Evolutionary conservation across 2,329 filamentous ascomycete species (phyloP), one percentile per base, ranked within the genome.

Genomic region (Trichophyton mentagrophytes): DNA sequence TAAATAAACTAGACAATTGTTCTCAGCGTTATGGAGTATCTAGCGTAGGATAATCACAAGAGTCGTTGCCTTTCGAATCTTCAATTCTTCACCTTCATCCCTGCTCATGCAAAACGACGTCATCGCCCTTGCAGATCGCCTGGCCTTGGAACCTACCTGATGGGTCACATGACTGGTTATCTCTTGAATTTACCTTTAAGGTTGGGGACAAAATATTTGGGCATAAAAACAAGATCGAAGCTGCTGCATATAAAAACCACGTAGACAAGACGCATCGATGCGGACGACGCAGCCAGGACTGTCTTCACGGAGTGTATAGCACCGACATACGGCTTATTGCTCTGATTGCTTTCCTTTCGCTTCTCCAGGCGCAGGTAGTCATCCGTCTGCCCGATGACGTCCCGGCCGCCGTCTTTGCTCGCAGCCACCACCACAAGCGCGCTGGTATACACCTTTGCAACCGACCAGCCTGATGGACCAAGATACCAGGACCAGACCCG

Each of bases 401-500:
- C 59, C 17, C 59, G 51, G n/a, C 49, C 38, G 25, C 42, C 55
- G 8, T 15, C 65, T 46, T 30, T 62, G 40, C 60, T 66, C 47
- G 61, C 66, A 27, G 60, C 68, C 25, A 62, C 63, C 55, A 66
- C 66, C 27, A 64, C 65, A 38, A 63, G 65, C 27, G 63, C 61
- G 20, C 57, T 60, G 27, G 27, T 61, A 13, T 42, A 57, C 15
- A 20, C 62, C 11, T 33, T 57, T 17, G 36, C 25, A 9, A 60
- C 56, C 11, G 61, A 47, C 20, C 65, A 67, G n/a, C 65, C 63
- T 17, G 63, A 64, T 30, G 61, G 62, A 22, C 67, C 64, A 27
- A 65, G 61, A 42, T 73, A 68, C 67, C 65, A 61, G 36, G 70
- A 72, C 61, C 73, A 71, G 62, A 65, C 67, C 11, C 66, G 64